Evolutionary conservation across 1,139 yeast genomes (phyloP).

Genomic region (Pichia sp.): DNA sequence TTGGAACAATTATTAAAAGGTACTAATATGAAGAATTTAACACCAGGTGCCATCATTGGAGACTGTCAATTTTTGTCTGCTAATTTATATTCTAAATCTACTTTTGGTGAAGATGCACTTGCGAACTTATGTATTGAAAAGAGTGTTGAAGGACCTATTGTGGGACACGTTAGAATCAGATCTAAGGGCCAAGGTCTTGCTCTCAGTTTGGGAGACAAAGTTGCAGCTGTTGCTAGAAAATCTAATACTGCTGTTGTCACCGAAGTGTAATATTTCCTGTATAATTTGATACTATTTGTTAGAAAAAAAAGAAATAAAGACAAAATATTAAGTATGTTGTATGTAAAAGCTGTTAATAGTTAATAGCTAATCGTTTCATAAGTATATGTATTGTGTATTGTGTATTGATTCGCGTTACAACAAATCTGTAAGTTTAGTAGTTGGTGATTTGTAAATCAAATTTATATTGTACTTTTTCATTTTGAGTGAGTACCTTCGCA

Average conservation of each 20-base stretch:
- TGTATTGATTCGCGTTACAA: no score
- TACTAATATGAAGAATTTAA: slow-evolving; percentile 91
- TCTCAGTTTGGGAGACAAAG: slow-evolving; percentile 87
- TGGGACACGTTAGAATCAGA: slow-evolving; percentile 95
- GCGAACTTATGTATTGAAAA: slow-evolving; percentile 93
- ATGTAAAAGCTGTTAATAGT: no score
- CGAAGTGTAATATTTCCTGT: slow-evolving; percentile 2
- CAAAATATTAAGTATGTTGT: neutral
- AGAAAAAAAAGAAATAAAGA: neutral
- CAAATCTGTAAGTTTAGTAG: no score
- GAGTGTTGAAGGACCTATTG: slow-evolving; percentile 65
- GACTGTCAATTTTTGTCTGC: slow-evolving; percentile 94
- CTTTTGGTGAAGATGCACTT: slow-evolving; percentile 96
- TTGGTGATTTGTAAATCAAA: no score
- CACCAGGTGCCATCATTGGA: slow-evolving; percentile 83
- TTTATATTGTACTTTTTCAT: no score
- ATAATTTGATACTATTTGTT: neutral
- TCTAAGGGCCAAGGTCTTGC: slow-evolving; percentile 98
- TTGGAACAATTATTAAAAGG: slow-evolving; percentile 71
- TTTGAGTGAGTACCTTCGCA: no score
- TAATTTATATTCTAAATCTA: slow-evolving; percentile 84
- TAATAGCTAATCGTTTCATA: no score
- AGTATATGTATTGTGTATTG: no score
- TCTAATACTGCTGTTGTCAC: slow-evolving; percentile 26
- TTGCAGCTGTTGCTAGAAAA: slow-evolving; percentile 70